Percentiles rank a stretch among this genome's conserved stretches.
Conservation (phyloP, 208 protist genomes). For the Trypanosoma boissoni region DNA sequence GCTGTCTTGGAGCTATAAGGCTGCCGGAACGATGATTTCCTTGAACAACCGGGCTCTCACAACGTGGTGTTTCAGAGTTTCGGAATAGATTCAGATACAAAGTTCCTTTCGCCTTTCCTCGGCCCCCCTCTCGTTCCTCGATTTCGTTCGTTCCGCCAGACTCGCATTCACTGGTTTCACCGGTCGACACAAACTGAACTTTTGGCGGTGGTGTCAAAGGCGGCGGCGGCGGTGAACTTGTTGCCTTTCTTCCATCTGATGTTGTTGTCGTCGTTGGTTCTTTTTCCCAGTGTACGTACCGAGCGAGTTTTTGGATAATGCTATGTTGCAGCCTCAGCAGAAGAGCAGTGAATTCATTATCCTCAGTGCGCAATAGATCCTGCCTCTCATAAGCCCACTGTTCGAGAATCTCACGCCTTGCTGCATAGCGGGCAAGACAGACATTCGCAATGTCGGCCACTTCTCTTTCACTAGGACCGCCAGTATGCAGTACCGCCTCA, state of each 20-base stretch:
- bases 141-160: background rate
- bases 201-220: constrained; percentile 9
- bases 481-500: background rate
- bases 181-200: constrained; percentile 3
- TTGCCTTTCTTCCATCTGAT: background rate
- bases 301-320: background rate
- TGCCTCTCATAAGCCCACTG: constrained; percentile 2
- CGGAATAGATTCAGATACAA: no score
- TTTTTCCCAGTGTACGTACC: background rate
- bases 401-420: background rate
- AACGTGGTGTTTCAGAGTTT: no score
- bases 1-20: no score
- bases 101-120: no score
- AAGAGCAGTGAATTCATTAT: background rate
- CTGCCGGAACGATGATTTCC: no score
- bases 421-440: background rate
- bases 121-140: background rate
- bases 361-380: background rate
- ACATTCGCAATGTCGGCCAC: background rate
- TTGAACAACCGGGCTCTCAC: no score
- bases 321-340: background rate
- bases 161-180: background rate
- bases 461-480: background rate
- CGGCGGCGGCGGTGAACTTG: background rate
- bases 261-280: background rate